phyloP scores from a whole-genome alignment of 176 grass and related monocot genomes.

The Hyparrhenia diplandra region DNA sequence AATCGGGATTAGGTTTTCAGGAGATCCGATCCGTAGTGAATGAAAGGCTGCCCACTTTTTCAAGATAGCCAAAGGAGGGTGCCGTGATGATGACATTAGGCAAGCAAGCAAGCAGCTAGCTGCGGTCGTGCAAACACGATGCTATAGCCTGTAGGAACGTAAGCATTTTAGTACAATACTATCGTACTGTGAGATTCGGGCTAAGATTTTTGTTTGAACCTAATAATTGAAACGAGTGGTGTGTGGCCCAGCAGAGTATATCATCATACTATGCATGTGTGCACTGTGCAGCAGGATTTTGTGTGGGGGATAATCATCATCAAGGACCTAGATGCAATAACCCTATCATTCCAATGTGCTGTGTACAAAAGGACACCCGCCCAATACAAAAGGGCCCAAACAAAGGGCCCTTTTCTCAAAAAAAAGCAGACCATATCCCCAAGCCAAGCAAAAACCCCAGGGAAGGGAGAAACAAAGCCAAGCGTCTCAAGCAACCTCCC shows the following conservation, averaged over 20 bases:
- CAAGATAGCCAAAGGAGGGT: not conserved
- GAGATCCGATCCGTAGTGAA: not conserved
- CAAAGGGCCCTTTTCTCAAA: constrained; percentile 29
- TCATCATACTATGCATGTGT: not conserved
- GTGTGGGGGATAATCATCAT: not conserved
- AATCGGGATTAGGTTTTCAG: not conserved
- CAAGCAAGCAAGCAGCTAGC: too few relatives aligned
- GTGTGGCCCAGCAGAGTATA: not conserved
- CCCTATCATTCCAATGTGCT: not conserved
- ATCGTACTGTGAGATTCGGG: not conserved
- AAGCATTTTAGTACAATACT: not conserved
- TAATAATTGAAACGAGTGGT: not conserved
- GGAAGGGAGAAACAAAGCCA: too few relatives aligned
- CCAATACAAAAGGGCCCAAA: constrained; percentile 32
- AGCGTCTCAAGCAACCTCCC: too few relatives aligned
- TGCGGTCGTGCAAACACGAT: not conserved
- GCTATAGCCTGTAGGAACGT: not conserved
- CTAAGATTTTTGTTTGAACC: not conserved
- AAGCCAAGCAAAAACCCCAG: not conserved
- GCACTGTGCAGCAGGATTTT: not conserved
- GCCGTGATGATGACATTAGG: not conserved
- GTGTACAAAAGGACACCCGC: constrained; percentile 32
- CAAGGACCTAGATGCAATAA: constrained; percentile 42
- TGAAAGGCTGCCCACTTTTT: not conserved
- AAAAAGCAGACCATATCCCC: constrained; percentile 48